Evolutionary conservation across 805 yeast genomes (phyloP), one percentile per base, ranked within the genome.

Genomic region (Candida endomychidarum): DNA sequence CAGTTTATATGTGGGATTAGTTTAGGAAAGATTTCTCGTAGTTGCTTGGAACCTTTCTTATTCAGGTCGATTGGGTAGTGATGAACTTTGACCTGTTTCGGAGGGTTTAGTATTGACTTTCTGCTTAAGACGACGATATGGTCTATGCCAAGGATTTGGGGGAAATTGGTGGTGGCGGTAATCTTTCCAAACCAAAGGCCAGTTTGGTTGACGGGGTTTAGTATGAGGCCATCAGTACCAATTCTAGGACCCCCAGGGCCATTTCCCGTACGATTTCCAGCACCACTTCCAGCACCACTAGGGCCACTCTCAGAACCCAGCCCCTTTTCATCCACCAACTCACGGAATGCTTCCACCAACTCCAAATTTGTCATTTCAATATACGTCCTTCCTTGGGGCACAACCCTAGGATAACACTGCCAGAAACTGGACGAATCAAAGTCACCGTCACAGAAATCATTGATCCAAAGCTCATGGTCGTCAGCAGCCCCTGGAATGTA

Each of bases 401-500:
- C 23, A 23, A 39, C n/a, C 2, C 14, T 15, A 11, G 38, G 38
- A 17, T 33, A 38, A 15, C 14, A 21, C 3, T 14, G 12, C 45
- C 33, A 49, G 41, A 23, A 61, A 41, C 20, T 43, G 30, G 3
- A 53, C 0, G 90, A 79, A 1, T 69, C 72, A 21, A 87, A 57
- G 0, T 70, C 63, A 4, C 74, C 66, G 0, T 83, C 75, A 25
- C 67, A 63, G 1, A 63, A 34, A 3, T 56, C 59, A 1, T 68
- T 55, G 0, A 63, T 62, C 97, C 96, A 89, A 8, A 82, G 65
- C 52, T 89, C 97, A 56, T 89, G 96, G 52, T 90, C 96, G 58
- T 89, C 97, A 0, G 93, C 96, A 0, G 96, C 93, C 1, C 97
- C 97, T 59, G 88, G 96, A 1, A 88, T 85, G 54, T 89, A 89